These are phyloP conservation scores for Scheffersomyces spartinae DNA, from an alignment of 805 yeast genomes.

Conservation along the genomic window DNA sequence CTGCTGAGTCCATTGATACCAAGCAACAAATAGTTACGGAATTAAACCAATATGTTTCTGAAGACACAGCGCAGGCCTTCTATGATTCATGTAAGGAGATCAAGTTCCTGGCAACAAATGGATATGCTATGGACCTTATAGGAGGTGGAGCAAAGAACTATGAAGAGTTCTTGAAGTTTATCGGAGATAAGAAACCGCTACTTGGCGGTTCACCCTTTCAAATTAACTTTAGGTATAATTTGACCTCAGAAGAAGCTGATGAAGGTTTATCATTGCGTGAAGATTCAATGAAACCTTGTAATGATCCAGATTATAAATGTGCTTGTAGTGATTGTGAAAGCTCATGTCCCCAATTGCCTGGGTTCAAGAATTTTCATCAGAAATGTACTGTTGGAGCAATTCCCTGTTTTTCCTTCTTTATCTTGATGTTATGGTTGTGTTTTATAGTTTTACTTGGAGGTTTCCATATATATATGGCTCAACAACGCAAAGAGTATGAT, in stretches of 20 bases:
- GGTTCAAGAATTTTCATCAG: constrained; percentile 21
- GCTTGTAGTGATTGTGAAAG: constrained; percentile 84
- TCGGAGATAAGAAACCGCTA: constrained; percentile 90
- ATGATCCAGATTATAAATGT: constrained; percentile 57
- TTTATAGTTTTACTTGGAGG: constrained; percentile 37
- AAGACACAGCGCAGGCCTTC: constrained; percentile 48
- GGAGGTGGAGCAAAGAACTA: constrained; percentile 93
- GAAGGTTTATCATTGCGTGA: constrained; percentile 10
- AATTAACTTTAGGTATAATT: constrained; percentile 56
- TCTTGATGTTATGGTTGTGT: constrained; percentile 11
- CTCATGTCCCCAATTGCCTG: constrained; percentile 63
- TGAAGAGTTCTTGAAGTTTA: constrained; percentile 63
- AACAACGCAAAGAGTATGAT: constrained; percentile 4
- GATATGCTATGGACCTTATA: constrained; percentile 89
- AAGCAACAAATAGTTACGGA: constrained; percentile 58
- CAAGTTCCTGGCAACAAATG: constrained; percentile 90
- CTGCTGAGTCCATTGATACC: constrained; percentile 35
- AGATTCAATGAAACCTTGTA: constrained; percentile 35
- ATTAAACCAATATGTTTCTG: constrained; percentile 49
- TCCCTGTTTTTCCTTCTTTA: constrained; percentile 71
- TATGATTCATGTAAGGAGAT: constrained; percentile 81
- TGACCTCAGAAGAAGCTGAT: constrained; percentile 5
- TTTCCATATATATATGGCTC: constrained; percentile 19
- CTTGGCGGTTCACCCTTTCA: constrained; percentile 96
- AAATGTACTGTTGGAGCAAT: constrained; percentile 47